Base-by-base conservation (phyloP, 2,329 filamentous ascomycete genomes). In the Thelonectria blattea region DNA sequence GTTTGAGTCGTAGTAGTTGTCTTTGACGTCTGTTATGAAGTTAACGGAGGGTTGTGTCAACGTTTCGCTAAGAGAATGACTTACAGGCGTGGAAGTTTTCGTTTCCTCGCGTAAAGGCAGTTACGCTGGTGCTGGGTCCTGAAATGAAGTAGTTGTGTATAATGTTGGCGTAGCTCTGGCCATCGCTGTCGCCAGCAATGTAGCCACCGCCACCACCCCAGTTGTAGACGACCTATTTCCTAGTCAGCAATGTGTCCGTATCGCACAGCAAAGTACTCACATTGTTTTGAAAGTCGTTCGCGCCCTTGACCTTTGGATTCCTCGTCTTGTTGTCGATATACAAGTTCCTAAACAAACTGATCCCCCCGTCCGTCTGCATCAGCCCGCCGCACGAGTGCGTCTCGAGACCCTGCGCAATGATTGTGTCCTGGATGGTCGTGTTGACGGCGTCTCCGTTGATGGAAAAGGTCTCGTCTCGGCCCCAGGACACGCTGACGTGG, bases 251-350 rank as follows among this genome's bases (percentile, higher is more conserved):
- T 24, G 27, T 30, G 27, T 10, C 9, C 27, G 8, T 2, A 30
- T 2, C 8, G 8, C 27, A 30, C 9, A 7, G 8, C 27, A 30
- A 30, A 10, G 27, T 10, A n/a, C 65, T 52, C 24, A 70, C 69
- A 42, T 78, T 80, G 60, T 80, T 80, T 59, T 76, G 76, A 56
- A 84, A 85, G 65, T 85, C 82, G 22, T 85, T 85, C 3, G 81
- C 78, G 1, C 82, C 83, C 68, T 86, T 86, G 50, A 84, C 81
- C 61, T 85, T 85, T 1, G 83, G 83, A 60, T 85, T 84, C 1
- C 83, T 77, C 10, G 82, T 86, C 68, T 86, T 84, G 64, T 83
- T 85, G 62, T 85, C 82, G 56, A 85, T 81, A 68, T 84, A 86
- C 32, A 86, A 68, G 65, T 85, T 85, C 4, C 83, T 75, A 70